phyloP scores from a whole-genome alignment of 345 rosid genomes.

The Moricandia arvensis region DNA sequence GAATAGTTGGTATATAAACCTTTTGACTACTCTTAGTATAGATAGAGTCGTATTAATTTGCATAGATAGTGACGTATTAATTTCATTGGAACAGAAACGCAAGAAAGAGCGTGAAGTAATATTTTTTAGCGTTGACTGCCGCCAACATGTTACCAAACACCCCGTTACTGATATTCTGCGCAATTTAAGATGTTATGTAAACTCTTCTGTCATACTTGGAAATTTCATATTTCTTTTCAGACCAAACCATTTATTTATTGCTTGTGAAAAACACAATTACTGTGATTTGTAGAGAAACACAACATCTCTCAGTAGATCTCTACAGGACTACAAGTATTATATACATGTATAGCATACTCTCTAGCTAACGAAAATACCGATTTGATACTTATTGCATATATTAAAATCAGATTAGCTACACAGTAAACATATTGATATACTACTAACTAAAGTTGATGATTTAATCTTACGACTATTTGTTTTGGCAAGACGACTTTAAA shows the following conservation, averaged over 20 bases:
- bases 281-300: neutral
- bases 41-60: neutral
- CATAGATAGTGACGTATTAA: neutral
- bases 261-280: too few species aligned
- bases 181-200: neutral
- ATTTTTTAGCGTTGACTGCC: neutral
- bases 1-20: neutral
- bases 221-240: too few species aligned
- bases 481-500: too few species aligned
- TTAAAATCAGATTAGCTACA: too few species aligned
- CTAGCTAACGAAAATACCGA: neutral
- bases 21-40: neutral
- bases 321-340: neutral
- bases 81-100: constrained; percentile 3
- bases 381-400: neutral
- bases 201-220: too few species aligned
- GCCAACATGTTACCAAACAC: constrained; percentile 1
- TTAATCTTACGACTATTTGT: too few species aligned
- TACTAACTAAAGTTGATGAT: too few species aligned
- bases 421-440: too few species aligned
- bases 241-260: too few species aligned
- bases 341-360: neutral
- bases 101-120: constrained; percentile 5
- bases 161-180: neutral
- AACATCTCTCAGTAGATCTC: neutral